Evolutionary conservation across 352 stramenopile genomes (phyloP), one percentile per base, ranked within the genome.

Genomic region (Phytophthora tubulina): DNA sequence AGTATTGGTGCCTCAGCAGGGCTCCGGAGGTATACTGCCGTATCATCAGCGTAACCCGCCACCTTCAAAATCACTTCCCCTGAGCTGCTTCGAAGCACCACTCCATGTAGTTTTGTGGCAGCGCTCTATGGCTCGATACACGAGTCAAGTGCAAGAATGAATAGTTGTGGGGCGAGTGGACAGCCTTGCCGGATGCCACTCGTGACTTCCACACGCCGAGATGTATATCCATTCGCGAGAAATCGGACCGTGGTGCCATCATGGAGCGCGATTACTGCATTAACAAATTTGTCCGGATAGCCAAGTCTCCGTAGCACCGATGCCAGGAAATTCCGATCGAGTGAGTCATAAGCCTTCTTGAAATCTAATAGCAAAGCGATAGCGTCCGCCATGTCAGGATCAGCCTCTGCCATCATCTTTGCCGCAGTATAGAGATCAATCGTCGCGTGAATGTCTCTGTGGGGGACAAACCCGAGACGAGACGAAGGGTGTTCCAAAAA

Each of bases 401-500:
- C 21, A 27, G 21, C 21, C 1, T 27, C 21, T 27, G 21, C 21
- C 21, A 27, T 27, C 21, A 27, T 27, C 21, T 27, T 27, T 27
- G 21, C 21, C 21, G 21, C 21, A 27, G 21, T 27, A 27, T 2
- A 27, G 21, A 27, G 21, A 27, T 27, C 21, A 27, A 27, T 27
- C 21, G 21, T 27, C 21, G 21, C 21, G 21, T 2, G 21, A 27
- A 27, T 27, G 21, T 27, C 21, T 27, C 21, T 27, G 21, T 27
- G 21, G 21, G 21, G 21, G 21, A 27, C 21, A 27, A 27, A 27
- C 21, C 21, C 21, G 21, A 27, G 21, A 27, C 21, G 21, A 27
- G 21, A 27, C 21, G 21, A 27, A 74, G 81, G 83, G 32, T 88
- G 79, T 60, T 78, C 81, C 7, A 70, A 64, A 52, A 73, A 73